Evolutionary conservation across 495 filamentous ascomycete genomes (phyloP).

Genomic region (Annulohypoxylon stygium): DNA sequence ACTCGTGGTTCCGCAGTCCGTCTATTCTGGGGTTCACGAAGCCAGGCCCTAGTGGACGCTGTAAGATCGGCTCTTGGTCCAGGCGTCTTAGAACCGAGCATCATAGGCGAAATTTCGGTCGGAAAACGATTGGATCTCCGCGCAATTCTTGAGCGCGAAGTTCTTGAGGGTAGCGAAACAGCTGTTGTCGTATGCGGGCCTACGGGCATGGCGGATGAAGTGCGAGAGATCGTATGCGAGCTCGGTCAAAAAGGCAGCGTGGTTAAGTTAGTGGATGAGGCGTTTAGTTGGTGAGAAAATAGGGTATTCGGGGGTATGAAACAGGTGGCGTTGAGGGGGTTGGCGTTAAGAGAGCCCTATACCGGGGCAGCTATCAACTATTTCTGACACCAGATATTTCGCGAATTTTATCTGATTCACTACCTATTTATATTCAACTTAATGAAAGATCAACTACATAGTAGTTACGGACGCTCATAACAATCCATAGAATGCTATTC

Average conservation of each 20-base stretch:
- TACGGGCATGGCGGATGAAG: slow-evolving; percentile 45
- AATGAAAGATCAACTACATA: no score
- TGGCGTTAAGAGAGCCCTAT: not conserved
- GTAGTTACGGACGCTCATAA: no score
- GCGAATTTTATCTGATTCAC: not conserved
- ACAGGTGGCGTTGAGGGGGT: not conserved
- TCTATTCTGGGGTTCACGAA: slow-evolving; percentile 47
- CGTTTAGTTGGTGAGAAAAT: slow-evolving; percentile 42
- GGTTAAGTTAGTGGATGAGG: slow-evolving; percentile 46
- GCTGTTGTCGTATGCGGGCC: slow-evolving; percentile 49
- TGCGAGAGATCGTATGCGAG: slow-evolving; percentile 31
- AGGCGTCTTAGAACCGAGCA: slow-evolving; percentile 9
- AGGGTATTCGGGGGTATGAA: not conserved
- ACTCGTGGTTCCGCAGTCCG: slow-evolving; percentile 21
- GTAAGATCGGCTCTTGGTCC: slow-evolving; percentile 20
- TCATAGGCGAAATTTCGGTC: slow-evolving; percentile 36
- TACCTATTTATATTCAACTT: no score
- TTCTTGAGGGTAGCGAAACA: slow-evolving; percentile 17
- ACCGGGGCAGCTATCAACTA: not conserved
- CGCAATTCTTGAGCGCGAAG: slow-evolving; percentile 38
- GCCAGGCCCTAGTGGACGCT: slow-evolving; percentile 27
- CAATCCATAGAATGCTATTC: not conserved
- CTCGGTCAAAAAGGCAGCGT: slow-evolving; percentile 17
- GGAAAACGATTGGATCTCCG: slow-evolving; percentile 36
- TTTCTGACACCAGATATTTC: not conserved